Evolutionary conservation across 75 land plant species (phyloP), one percentile per base, ranked within the genome.

Genomic region (Pinus taeda): DNA sequence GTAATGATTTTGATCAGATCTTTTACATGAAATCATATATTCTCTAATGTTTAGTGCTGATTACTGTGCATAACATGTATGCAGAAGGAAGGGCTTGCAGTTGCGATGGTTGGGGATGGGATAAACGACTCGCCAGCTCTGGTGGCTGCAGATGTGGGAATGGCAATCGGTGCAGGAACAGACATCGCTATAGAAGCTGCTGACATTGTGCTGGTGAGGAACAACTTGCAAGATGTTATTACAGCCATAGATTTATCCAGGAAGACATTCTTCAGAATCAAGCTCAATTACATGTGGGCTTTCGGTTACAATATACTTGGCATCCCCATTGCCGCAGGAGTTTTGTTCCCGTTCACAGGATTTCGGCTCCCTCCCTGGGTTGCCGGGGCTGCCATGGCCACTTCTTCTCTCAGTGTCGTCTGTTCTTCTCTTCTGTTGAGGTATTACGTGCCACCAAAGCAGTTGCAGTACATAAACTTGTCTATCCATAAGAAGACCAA

Each of bases 51-150:
- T 49, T 49, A 49, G 53, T 49, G 11, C 11, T 49, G 53, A 49
- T 49, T 49, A 49, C 53, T 49, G 53, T 49, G 53, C 9, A 9
- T 49, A 49, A 49, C 53, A 7, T 49, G 53, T 9, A 37, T 76
- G 65, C 80, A 79, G 78, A 42, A 74, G 0, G 74, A 78, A 6
- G 89, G 87, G 4, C 57, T 71, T 15, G 78, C 79, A 58, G 84
- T 87, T 20, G 89, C 88, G 14, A 87, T 87, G 89, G 88, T 87
- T 2, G 89, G 89, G 15, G 89, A 87, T 76, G 89, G 89, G 4
- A 86, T 87, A 7, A 87, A 87, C 61, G 89, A 87, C 59, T 81
- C 89, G 22, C 89, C 89, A 29, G 89, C 89, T 12, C 84, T 87
- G 14, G 89, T 77, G 13, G 89, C 88, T 56, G 88, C 89, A 33